These are phyloP conservation scores for Polyporus arcularius DNA, from an alignment of 768 basidiomycete genomes.

Conservation along the genomic window DNA sequence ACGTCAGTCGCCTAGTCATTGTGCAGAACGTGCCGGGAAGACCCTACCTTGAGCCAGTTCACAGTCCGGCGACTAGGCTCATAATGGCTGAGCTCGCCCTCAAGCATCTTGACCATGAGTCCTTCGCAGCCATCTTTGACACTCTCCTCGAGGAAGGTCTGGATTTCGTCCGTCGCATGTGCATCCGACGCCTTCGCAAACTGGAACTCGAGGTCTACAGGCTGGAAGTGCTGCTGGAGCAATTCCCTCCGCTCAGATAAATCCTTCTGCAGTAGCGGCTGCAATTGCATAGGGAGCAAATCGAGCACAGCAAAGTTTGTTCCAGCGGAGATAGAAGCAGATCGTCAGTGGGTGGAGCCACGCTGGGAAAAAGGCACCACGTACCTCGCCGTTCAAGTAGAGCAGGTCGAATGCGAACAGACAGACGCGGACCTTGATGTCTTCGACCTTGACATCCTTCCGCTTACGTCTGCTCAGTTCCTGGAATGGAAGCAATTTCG, in stretches of 20 bases:
- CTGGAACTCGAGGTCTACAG: conserved; percentile 86
- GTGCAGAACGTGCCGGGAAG: neutral
- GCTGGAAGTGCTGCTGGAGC: conserved; percentile 75
- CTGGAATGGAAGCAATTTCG: conserved; percentile 95
- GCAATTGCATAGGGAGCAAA: neutral
- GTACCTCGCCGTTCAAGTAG: conserved; percentile 95
- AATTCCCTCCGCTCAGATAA: conserved; percentile 77
- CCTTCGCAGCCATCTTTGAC: conserved; percentile 99
- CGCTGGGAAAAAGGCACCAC: conserved; percentile 18
- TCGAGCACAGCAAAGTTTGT: neutral
- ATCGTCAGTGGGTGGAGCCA: neutral
- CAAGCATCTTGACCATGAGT: conserved; percentile 99
- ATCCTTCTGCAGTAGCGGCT: conserved; percentile 83
- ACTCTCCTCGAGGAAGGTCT: conserved; percentile 91
- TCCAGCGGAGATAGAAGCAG: neutral
- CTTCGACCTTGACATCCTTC: conserved; percentile 97
- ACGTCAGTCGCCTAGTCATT: neutral
- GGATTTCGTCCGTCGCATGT: conserved; percentile 91
- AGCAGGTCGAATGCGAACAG: conserved; percentile 95
- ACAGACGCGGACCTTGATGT: conserved; percentile 95
- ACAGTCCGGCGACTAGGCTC: conserved; percentile 94
- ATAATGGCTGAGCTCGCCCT: conserved; percentile 88
- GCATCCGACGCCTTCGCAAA: conserved; percentile 92
- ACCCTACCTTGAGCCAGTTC: conserved; percentile 92
- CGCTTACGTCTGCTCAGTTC: conserved; percentile 93